phyloP scores from a whole-genome alignment of 1,284 basidiomycete species.

The Crucibulum parvulum region DNA sequence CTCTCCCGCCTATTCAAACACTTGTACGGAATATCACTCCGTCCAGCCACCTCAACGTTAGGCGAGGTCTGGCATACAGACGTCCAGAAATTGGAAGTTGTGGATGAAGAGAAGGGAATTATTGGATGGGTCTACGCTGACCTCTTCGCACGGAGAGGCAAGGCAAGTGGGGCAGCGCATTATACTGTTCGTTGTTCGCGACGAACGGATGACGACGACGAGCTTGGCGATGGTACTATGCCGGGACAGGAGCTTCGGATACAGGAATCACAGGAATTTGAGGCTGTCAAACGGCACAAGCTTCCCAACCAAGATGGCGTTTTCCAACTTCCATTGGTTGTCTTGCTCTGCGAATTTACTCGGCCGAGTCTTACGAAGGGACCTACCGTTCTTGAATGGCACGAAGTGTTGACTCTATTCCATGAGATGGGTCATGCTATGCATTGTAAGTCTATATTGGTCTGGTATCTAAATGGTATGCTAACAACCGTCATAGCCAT shows the following conservation, averaged over 20 bases:
- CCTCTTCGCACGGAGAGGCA: slow-evolving; percentile 86
- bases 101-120: slow-evolving; percentile 86
- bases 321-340: slow-evolving; percentile 92
- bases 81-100: slow-evolving; percentile 92
- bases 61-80: slow-evolving; percentile 92
- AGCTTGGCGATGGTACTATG: slow-evolving; percentile 63
- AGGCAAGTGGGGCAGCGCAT: slow-evolving; percentile 93
- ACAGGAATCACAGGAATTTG: slow-evolving; percentile 61
- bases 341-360: slow-evolving; percentile 90
- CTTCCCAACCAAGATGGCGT: slow-evolving; percentile 69
- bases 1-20: slow-evolving; percentile 85
- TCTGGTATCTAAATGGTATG: not conserved
- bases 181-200: slow-evolving; percentile 97
- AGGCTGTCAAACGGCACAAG: slow-evolving; percentile 60
- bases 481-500: slow-evolving; percentile 70
- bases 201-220: slow-evolving; percentile 90
- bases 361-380: slow-evolving; percentile 67
- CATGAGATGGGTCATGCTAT: slow-evolving; percentile 99
- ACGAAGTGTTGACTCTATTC: slow-evolving; percentile 94
- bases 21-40: slow-evolving; percentile 88
- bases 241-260: slow-evolving; percentile 48
- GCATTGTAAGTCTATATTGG: slow-evolving; percentile 78
- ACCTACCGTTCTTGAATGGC: slow-evolving; percentile 87
- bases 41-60: slow-evolving; percentile 66
- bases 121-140: slow-evolving; percentile 97